Evolutionary conservation across 78 protist genomes (phyloP).

Genomic region (Polysphondylium violaceum): DNA sequence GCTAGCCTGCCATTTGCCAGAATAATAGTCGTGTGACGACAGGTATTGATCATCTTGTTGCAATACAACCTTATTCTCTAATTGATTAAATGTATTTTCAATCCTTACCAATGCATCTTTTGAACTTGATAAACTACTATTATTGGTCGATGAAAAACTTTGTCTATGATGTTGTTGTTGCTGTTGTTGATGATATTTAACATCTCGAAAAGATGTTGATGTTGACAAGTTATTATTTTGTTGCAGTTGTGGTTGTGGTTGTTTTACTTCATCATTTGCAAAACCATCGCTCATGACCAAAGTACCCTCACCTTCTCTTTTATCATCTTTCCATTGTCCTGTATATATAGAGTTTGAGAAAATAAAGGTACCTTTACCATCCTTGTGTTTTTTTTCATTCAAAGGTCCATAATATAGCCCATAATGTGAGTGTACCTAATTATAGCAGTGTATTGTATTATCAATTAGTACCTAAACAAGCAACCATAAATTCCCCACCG

Average conservation of each 20-base stretch:
- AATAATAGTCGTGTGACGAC: slow-evolving; percentile 15
- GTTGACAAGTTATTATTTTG: not conserved
- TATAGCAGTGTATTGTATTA: not conserved
- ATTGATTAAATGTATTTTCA: not conserved
- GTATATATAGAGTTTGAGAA: slow-evolving; percentile 18
- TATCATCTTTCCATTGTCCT: slow-evolving; percentile 65
- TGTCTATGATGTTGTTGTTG: slow-evolving; percentile 3
- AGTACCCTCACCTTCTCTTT: slow-evolving; percentile 57
- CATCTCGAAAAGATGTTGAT: not conserved
- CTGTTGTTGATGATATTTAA: not conserved
- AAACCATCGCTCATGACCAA: slow-evolving; percentile 38
- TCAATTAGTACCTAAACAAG: not conserved
- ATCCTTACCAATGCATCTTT: not conserved
- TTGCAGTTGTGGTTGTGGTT: not conserved
- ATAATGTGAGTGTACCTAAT: slow-evolving; percentile 58
- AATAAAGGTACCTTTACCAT: slow-evolving; percentile 57
- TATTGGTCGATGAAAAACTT: not conserved
- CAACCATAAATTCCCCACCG: not conserved
- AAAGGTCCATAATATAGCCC: slow-evolving; percentile 56
- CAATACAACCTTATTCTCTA: not conserved
- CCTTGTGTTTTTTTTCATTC: slow-evolving; percentile 29
- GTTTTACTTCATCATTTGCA: not conserved
- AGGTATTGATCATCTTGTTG: not conserved
- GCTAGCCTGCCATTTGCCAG: slow-evolving; percentile 56
- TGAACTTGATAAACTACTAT: not conserved